Base-by-base conservation (phyloP, 805 yeast species). In the Scheffersomyces ergatensis region DNA sequence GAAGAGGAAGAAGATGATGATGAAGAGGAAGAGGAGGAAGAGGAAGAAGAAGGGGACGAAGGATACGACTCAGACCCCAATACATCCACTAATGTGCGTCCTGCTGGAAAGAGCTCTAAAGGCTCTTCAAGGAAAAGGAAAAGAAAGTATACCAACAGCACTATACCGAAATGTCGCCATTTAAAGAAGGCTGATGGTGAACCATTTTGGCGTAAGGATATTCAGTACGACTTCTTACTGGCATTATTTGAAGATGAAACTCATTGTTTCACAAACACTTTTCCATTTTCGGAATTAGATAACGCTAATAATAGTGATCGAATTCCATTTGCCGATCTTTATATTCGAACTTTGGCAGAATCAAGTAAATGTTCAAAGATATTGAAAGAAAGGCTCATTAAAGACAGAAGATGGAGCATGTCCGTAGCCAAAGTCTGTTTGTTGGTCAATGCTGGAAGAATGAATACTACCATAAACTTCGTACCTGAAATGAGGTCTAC, bases 401-500 rank as follows among this genome's bases (percentile, higher is more conserved):
- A 68, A 41, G 88, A 84, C 46, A 75, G 72, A 45, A 77, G 77
- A 32, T 72, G 77, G 62, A 85, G 88, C 1, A 68, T 80, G 30
- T 79, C 88, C 14, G 86, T 87, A 16, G 84, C 88, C 40, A 80
- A 88, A 73, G 83, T 89, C 17, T 89, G 96, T 48, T 63, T 92
- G 29, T 70, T 92, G 45, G 97, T 92, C 14, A 92, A 92, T 57
- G 80, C 90, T 40, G 98, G 98, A 8, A 73, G 97, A 46, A 80
- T 92, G 81, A 92, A 92, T 67, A 92, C 99, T 2, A 92, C 98
- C 2, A 83, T 92, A 38, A 92, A 92, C 63, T 85, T 92, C 57
- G 96, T 89, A 42, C 88, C 95, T 17, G 97, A 89, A 55, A 92
- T 92, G 98, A 83, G 89, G 51, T 88, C 96, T 0, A 92, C 89